Evolutionary conservation across 192 early-diverging fungal species (phyloP).

Genomic region (Backusella macrospora): DNA sequence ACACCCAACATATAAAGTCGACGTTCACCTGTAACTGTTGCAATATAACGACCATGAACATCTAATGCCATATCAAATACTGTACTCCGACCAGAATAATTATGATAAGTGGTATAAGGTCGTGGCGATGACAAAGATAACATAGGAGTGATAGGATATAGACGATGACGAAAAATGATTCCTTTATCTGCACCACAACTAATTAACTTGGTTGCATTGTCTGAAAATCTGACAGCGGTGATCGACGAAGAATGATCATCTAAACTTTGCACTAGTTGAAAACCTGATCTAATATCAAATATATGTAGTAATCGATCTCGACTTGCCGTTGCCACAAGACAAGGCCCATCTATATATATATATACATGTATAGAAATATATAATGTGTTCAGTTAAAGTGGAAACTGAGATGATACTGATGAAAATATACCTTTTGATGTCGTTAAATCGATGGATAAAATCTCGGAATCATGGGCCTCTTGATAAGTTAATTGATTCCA

Average conservation of each 20-base stretch:
- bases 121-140: not conserved
- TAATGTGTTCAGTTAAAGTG: not conserved
- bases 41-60: constrained; percentile 54
- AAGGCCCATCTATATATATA: constrained; percentile 34
- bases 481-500: constrained; percentile 65
- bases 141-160: constrained; percentile 44
- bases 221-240: constrained; percentile 69
- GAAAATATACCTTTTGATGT: constrained; percentile 18
- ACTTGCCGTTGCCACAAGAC: constrained; percentile 71
- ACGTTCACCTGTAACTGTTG: constrained; percentile 71
- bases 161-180: constrained; percentile 64
- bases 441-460: constrained; percentile 76
- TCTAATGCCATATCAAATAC: constrained; percentile 76
- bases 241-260: constrained; percentile 88
- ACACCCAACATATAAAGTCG: constrained; percentile 63
- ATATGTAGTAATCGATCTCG: constrained; percentile 79
- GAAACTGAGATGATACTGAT: not conserved
- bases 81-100: constrained; percentile 66
- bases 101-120: constrained; percentile 63
- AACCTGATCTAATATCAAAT: constrained; percentile 64
- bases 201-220: constrained; percentile 64
- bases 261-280: constrained; percentile 72
- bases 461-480: constrained; percentile 81
- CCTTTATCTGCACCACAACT: constrained; percentile 86
- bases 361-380: not conserved